Conservation (phyloP, 2,329 filamentous ascomycete genomes). For the Sporothrix humicola region DNA sequence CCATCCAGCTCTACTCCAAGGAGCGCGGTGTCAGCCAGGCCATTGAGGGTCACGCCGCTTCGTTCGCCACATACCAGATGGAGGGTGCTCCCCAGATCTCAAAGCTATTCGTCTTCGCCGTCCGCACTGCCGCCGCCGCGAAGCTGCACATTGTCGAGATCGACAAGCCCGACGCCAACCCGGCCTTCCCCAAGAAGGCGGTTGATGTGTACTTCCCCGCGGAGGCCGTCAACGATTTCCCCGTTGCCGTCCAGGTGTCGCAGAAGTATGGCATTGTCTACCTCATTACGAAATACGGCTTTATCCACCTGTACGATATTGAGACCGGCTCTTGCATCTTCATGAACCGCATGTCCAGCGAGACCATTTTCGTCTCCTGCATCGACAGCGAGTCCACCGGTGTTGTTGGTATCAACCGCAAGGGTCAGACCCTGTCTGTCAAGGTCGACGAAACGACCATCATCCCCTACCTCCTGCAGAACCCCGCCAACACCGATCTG, state of each 20-base stretch:
- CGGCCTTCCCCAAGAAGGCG: conserved; percentile 89
- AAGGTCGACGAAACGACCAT: conserved; percentile 90
- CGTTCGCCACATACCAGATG: conserved; percentile 86
- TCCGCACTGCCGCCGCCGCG: conserved; percentile 84
- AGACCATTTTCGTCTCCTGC: conserved; percentile 96
- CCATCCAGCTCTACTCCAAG: conserved; percentile 96
- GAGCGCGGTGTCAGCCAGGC: conserved; percentile 96
- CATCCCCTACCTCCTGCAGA: conserved; percentile 94
- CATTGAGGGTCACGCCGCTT: conserved; percentile 95
- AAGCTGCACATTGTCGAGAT: conserved; percentile 99
- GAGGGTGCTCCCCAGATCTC: conserved; percentile 90
- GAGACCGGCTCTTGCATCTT: conserved; percentile 96
- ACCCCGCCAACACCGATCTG: conserved; percentile 89
- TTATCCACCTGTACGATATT: conserved; percentile 97
- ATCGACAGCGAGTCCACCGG: conserved; percentile 83
- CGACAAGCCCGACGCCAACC: conserved; percentile 88
- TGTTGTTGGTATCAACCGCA: conserved; percentile 93
- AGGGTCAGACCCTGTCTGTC: conserved; percentile 94
- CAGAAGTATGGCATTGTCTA: conserved; percentile 97
- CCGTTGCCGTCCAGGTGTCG: conserved; percentile 96
- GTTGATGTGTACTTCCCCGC: conserved; percentile 98
- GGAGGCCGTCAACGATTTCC: conserved; percentile 96
- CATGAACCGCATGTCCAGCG: conserved; percentile 99
- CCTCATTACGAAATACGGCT: conserved; percentile 97
- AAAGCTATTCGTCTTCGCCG: conserved; percentile 95